Base-by-base conservation (phyloP, 352 stramenopile genomes). In the Blastocystis sp. region DNA sequence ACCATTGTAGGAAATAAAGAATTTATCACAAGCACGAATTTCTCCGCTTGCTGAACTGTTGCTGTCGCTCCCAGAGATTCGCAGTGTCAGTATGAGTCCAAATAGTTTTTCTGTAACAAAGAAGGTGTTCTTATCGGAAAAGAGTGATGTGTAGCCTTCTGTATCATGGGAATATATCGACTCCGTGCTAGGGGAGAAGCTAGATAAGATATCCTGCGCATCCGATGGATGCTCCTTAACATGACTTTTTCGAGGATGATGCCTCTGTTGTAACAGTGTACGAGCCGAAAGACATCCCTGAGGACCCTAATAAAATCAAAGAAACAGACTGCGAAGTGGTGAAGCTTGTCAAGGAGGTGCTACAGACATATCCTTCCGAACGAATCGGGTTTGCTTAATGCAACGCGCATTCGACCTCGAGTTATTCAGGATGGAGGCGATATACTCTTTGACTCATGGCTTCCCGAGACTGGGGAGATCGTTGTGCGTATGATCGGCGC, bases 301-400 rank as follows among this genome's bases (percentile, higher is more conserved):
- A 81, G 26, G 70, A 88, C 43, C 76, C 76, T 9, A 88, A 88
- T 24, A 56, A 18, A 18, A 88, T 88, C 64, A 88, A 88, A 45
- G 59, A 73, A 8, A 43, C 59, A 6, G 76, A 88, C 41, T 63
- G 76, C 34, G 59, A 99, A 91, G 95, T 99, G 47, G 96, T 99
- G 45, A 96, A 95, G 34, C 98, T 99, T 95, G 99, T 99, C 91
- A 99, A 99, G 93, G 97, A 99, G 93, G 92, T 99, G 20, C 93
- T 99, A 55, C 96, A 99, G 91, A 94, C 96, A 76, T 88, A 88
- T 88, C 59, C 63, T 59, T 62, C 54, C 20, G 56, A 43, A 34
- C 30, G 13, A 87, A 39, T 75, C 34, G 47, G n/a, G 24, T 24
- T 30, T 76, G 20, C 59, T 88, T 88, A 9, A 88, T 45, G 0